Evolutionary conservation across 2,329 filamentous ascomycete genomes (phyloP).

Genomic region (Fusarium sublunatum): DNA sequence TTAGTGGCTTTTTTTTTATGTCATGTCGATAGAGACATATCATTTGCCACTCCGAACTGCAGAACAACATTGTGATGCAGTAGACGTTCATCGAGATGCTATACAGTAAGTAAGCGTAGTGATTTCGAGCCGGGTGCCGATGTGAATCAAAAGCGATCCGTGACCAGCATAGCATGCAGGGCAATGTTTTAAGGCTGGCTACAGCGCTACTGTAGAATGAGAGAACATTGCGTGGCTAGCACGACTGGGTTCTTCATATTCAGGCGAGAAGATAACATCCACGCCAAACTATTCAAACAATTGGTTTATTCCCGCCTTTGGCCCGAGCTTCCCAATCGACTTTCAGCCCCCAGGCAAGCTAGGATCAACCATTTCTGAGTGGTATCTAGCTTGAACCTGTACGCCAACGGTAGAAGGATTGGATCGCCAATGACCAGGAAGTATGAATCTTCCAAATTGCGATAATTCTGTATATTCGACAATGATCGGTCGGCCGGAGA

Average conservation of each 20-base stretch:
- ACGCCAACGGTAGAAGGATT: not conserved
- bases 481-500: slow-evolving; percentile 3
- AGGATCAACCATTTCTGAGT: slow-evolving; percentile 2
- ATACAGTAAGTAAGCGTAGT: not conserved
- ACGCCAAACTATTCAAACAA: slow-evolving; percentile 1
- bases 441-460: not conserved
- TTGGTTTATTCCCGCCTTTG: slow-evolving; percentile 20
- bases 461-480: not conserved
- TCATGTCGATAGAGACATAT: not conserved
- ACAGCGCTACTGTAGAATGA: slow-evolving; percentile 5
- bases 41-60: slow-evolving; percentile 23
- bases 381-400: slow-evolving; percentile 1
- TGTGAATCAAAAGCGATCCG: not conserved
- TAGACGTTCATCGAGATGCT: no score
- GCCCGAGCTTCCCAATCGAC: slow-evolving; percentile 3
- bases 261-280: not conserved
- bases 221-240: slow-evolving; percentile 5
- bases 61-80: no score
- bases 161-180: slow-evolving; percentile 11
- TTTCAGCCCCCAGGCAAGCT: not conserved
- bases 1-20: not conserved
- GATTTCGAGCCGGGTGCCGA: not conserved
- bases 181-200: slow-evolving; percentile 9
- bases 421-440: not conserved
- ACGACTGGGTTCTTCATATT: not conserved